Percentiles rank a stretch among this genome's conserved stretches.
Evolutionary conservation across 345 rosid genomes (phyloP).

Genomic region (Populus pruinosa): DNA sequence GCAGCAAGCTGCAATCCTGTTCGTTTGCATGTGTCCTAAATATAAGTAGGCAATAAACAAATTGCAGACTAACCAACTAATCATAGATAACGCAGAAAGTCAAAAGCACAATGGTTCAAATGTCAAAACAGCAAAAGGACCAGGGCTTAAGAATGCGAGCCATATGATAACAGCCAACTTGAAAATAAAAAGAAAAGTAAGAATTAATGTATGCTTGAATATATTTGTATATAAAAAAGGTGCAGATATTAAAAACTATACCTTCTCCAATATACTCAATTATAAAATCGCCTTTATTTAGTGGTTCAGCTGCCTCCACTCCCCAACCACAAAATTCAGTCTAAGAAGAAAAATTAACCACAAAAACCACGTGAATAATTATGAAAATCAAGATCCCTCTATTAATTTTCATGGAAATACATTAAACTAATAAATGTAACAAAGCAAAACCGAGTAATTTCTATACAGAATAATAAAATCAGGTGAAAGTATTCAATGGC

Average conservation of each 20-base stretch:
- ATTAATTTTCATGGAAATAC: neutral
- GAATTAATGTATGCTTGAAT: conserved; percentile 5
- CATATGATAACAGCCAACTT: neutral
- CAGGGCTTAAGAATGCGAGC: too few relatives aligned
- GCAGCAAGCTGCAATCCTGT: too few relatives aligned
- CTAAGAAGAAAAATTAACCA: conserved; percentile 39
- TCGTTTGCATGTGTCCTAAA: too few relatives aligned
- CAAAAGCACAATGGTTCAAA: too few relatives aligned
- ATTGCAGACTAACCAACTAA: neutral
- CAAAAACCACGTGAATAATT: neutral
- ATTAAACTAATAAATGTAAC: conserved; percentile 1
- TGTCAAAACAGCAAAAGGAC: neutral
- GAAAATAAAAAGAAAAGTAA: neutral
- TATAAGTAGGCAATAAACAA: neutral
- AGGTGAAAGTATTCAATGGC: neutral
- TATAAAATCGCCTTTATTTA: conserved; percentile 70
- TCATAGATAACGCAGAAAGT: too few relatives aligned
- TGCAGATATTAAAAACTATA: conserved; percentile 36
- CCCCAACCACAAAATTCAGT: conserved; percentile 97
- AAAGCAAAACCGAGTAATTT: conserved; percentile 3
- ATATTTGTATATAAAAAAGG: neutral
- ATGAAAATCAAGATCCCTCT: neutral
- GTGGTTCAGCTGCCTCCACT: conserved; percentile 79
- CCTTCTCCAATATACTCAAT: conserved; percentile 98
- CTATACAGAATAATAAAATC: neutral